Conservation (phyloP, 345 rosid genomes). For the Pugionium cornutum region DNA sequence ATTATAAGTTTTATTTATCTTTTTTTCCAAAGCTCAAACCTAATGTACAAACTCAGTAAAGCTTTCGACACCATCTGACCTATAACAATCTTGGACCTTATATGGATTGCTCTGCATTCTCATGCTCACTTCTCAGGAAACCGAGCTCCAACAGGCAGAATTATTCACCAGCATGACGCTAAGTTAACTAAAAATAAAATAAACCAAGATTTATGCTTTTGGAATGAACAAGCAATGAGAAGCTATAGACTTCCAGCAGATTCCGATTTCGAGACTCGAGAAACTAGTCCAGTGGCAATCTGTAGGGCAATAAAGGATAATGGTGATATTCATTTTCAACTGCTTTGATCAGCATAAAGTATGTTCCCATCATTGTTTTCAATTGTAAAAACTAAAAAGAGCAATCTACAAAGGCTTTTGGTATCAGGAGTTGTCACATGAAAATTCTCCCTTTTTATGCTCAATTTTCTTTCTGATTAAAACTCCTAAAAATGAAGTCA, state of each 20-base stretch:
- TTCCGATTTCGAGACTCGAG: not conserved
- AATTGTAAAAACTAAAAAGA: not conserved
- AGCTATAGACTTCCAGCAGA: conserved; percentile 34
- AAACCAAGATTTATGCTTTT: conserved; percentile 36
- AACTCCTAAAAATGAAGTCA: conserved; percentile 28
- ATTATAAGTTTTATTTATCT: not conserved
- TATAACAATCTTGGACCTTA: conserved; percentile 16
- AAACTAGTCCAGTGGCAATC: conserved; percentile 24
- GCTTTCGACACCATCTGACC: conserved; percentile 40
- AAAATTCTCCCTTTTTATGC: conserved; percentile 21
- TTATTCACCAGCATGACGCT: conserved; percentile 36
- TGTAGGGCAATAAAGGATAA: conserved; percentile 29
- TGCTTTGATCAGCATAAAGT: conserved; percentile 23
- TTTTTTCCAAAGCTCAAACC: conserved; percentile 23
- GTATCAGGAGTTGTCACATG: conserved; percentile 2
- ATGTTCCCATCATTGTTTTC: conserved; percentile 27
- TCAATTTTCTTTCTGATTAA: conserved; percentile 1
- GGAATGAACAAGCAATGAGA: conserved; percentile 28
- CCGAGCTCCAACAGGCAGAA: conserved; percentile 22
- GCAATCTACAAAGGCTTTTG: conserved; percentile 27
- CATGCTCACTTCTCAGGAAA: conserved; percentile 20
- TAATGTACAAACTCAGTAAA: conserved; percentile 37
- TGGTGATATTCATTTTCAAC: conserved; percentile 31
- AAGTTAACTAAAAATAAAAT: conserved; percentile 22
- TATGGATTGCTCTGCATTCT: not conserved